Evolutionary conservation across 371 early-diverging fungal genomes (phyloP), one percentile per base, ranked within the genome.

Genomic region (Apophysomyces variabilis): DNA sequence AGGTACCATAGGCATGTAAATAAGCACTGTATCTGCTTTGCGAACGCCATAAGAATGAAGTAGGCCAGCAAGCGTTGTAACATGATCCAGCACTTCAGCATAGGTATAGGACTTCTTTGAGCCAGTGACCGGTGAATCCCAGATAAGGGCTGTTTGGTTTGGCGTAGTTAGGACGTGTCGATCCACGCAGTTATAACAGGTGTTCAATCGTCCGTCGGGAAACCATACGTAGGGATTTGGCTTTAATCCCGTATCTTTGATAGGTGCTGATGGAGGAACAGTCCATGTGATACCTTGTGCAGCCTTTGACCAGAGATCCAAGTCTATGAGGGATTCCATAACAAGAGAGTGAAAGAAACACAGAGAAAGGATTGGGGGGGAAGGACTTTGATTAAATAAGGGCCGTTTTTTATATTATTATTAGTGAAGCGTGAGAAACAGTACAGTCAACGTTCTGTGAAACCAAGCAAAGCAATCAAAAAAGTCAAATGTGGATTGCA

Each of bases 141-240:
- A 94, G 38, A 94, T 91, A 43, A 97, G 76, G 41, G 95, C 97
- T 0, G 80, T 61, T 26, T 82, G 84, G 46, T 85, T 64, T 8
- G 65, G 68, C 18, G 66, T 64, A 13, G 67, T 60, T 8, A 67
- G 64, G 18, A 91, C 90, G 73, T 96, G 95, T 21, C 97, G 90
- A 76, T 98, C 99, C 14, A 99, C 80, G 64, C 93, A 92, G 73
- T 97, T 99, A 80, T 92, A 95, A 72, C 94, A 90, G 3, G 94
- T 93, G 80, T 99, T 99, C 60, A 99, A 77, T 58, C 77, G 70
- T 7, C 90, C 92, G 39, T 84, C 87, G 35, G 85, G 86, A 76
- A 90, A 91, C 92, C 92, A 91, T 16, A 73, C 67, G 44, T 82
- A 84, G 0, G 80, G 78, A 58, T 80, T 76, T 8, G 73, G 70